Percentiles rank a stretch among this genome's conserved stretches.
Conservation (phyloP, 2,329 filamentous ascomycete genomes). For the Raffaelea arxii region DNA sequence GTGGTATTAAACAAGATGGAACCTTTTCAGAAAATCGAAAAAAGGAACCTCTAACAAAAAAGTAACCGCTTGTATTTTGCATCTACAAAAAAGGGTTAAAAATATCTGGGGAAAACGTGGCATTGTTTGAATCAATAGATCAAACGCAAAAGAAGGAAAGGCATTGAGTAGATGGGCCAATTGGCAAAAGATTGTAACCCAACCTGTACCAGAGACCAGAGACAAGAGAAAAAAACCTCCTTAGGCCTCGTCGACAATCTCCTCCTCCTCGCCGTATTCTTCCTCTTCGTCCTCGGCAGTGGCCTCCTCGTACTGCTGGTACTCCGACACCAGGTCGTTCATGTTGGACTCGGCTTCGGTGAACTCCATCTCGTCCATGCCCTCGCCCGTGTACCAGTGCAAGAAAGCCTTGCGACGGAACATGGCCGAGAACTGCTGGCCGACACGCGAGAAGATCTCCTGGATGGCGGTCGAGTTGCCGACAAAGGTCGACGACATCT, state of each 20-base stretch:
- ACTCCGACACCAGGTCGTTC: constrained; percentile 99
- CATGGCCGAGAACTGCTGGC: constrained; percentile 99
- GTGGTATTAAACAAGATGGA: too few species aligned
- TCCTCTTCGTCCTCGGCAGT: constrained; percentile 95
- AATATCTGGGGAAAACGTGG: too few species aligned
- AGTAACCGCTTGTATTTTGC: too few species aligned
- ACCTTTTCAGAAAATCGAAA: too few species aligned
- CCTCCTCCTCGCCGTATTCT: constrained; percentile 81
- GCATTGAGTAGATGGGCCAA: too few species aligned
- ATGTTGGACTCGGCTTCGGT: constrained; percentile 99
- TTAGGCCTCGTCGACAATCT: constrained; percentile 56
- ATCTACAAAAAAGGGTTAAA: too few species aligned
- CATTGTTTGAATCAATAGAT: too few species aligned
- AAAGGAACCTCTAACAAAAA: too few species aligned
- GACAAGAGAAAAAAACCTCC: too few species aligned
- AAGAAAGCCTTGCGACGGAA: constrained; percentile 99
- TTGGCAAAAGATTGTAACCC: too few species aligned
- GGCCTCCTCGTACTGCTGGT: constrained; percentile 99
- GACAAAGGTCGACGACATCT: constrained; percentile 99
- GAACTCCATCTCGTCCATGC: constrained; percentile 99
- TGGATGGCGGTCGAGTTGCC: constrained; percentile 99
- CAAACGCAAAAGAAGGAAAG: too few species aligned
- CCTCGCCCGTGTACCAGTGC: constrained; percentile 99
- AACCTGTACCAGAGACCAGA: too few species aligned
- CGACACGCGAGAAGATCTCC: constrained; percentile 99